phyloP scores from a whole-genome alignment of 2,329 filamentous ascomycete genomes.

The Epichloe elymi region DNA sequence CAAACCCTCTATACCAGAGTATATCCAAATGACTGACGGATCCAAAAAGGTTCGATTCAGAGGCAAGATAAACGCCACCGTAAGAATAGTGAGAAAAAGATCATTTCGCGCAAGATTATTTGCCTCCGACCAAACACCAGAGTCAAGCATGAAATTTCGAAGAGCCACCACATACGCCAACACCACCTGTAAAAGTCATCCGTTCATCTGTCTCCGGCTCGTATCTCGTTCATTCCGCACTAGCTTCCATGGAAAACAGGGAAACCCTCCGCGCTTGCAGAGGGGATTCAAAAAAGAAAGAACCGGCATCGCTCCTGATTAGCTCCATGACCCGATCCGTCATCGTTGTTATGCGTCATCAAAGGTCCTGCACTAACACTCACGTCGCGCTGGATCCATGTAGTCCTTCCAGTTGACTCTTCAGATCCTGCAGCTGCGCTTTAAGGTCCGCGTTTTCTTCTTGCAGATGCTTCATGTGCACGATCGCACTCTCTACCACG shows the following conservation, averaged over 20 bases:
- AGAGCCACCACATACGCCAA: background rate
- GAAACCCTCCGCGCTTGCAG: too few relatives aligned
- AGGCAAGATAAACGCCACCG: background rate
- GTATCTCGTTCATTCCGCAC: too few relatives aligned
- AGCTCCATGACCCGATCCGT: background rate
- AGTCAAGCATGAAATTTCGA: background rate
- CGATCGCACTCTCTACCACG: conserved; percentile 93
- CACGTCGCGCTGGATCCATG: background rate
- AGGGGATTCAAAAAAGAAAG: background rate
- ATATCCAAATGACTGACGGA: background rate
- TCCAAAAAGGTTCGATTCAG: background rate
- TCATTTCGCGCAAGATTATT: background rate
- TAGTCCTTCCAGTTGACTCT: conserved; percentile 17
- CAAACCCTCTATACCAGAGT: background rate
- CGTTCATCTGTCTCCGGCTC: too few relatives aligned
- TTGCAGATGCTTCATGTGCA: conserved; percentile 82
- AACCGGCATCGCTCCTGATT: background rate
- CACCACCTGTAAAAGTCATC: background rate
- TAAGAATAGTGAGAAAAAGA: background rate
- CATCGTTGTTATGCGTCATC: background rate
- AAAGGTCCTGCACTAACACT: too few relatives aligned
- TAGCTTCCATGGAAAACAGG: too few relatives aligned
- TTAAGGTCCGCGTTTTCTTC: conserved; percentile 58
- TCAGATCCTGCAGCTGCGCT: conserved; percentile 35
- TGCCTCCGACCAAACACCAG: background rate